phyloP scores from a whole-genome alignment of 345 rosid species.

The Acer negundo region DNA sequence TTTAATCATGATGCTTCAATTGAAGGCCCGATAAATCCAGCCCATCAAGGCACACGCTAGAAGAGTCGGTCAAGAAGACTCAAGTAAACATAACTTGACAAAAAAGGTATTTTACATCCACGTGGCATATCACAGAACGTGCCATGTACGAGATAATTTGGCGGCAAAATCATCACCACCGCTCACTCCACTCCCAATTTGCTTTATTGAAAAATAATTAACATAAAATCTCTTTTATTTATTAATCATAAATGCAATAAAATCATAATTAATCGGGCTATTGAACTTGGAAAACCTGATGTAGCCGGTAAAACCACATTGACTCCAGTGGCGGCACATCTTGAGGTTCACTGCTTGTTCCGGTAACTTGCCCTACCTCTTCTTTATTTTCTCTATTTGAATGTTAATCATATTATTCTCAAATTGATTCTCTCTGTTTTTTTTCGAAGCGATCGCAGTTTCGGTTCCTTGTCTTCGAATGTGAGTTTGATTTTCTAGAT shows the following conservation, averaged over 20 bases:
- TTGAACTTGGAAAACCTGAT: constrained; percentile 34
- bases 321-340: constrained; percentile 21
- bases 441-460: constrained; percentile 25
- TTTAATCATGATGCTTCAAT: too few species aligned
- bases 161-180: constrained; percentile 22
- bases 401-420: neutral
- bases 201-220: neutral
- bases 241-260: constrained; percentile 6
- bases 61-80: neutral
- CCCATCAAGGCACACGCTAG: too few species aligned
- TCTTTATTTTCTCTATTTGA: constrained; percentile 5
- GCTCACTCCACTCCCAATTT: neutral
- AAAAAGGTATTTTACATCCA: neutral
- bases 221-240: neutral
- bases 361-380: constrained; percentile 38
- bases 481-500: constrained; percentile 24
- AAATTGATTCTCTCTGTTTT: constrained; percentile 26
- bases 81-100: neutral
- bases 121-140: neutral
- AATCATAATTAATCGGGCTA: constrained; percentile 20
- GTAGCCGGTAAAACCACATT: constrained; percentile 39
- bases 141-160: constrained; percentile 12
- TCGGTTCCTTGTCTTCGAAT: constrained; percentile 20
- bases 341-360: constrained; percentile 31
- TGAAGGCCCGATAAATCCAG: too few species aligned